phyloP scores from a whole-genome alignment of 345 rosid genomes.

The Eucalyptus marginata region DNA sequence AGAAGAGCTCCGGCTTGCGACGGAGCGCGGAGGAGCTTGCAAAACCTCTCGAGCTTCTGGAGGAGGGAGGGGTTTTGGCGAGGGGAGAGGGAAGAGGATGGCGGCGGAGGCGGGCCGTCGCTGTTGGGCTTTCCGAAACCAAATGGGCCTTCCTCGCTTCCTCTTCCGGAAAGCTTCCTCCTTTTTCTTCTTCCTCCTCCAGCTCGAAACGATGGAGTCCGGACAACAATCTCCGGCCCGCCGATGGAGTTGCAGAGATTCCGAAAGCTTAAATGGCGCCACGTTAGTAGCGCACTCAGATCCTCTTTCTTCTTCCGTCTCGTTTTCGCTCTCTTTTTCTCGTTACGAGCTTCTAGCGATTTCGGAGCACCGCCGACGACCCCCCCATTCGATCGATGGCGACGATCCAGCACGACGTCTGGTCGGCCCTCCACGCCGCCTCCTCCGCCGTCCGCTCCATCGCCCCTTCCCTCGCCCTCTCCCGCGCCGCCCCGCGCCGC shows the following conservation, averaged over 20 bases:
- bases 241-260: neutral
- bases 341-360: neutral
- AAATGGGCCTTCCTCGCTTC: neutral
- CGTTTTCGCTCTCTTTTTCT: neutral
- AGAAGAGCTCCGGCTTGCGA: neutral
- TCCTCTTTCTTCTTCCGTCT: neutral
- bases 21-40: neutral
- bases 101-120: neutral
- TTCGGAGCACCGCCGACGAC: neutral
- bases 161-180: neutral
- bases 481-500: neutral
- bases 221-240: neutral
- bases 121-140: neutral
- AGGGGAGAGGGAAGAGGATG: neutral
- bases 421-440: slow-evolving; percentile 34
- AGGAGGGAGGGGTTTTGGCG: neutral
- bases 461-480: neutral
- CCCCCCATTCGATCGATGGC: neutral
- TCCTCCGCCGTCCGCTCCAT: slow-evolving; percentile 21
- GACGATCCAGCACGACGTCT: slow-evolving; percentile 28
- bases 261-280: neutral
- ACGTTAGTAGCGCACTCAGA: neutral
- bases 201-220: neutral
- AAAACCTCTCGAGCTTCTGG: neutral
- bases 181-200: neutral